A percentile compares a stretch with the other conserved stretches of the same genome.
Evolutionary conservation across 345 rosid genomes (phyloP).

Genomic region (Reutealis trisperma): DNA sequence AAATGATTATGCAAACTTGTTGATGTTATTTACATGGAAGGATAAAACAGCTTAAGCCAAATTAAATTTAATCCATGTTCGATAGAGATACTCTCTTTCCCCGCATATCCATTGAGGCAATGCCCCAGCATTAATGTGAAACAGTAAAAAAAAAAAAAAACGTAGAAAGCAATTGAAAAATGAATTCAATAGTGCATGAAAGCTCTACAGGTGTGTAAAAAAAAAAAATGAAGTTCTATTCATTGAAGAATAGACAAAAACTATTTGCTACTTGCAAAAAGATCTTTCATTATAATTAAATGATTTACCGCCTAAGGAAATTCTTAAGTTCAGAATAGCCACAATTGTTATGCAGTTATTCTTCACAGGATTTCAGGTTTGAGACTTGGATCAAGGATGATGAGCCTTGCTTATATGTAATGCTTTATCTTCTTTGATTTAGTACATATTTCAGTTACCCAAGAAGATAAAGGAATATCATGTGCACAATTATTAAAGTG

Average conservation of each 20-base stretch:
- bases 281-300: neutral
- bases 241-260: neutral
- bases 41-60: neutral
- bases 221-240: neutral
- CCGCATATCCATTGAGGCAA: neutral
- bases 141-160: too few relatives aligned
- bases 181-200: neutral
- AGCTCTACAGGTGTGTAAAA: neutral
- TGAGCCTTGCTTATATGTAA: neutral
- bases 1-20: neutral
- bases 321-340: neutral
- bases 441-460: neutral
- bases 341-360: too few relatives aligned
- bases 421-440: neutral
- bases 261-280: neutral
- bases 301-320: neutral
- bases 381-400: neutral
- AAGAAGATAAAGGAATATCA: neutral
- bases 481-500: neutral
- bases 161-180: neutral
- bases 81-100: neutral
- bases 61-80: neutral
- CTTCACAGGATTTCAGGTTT: neutral
- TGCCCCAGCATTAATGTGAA: neutral
- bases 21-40: neutral